Base-by-base conservation (phyloP, 257 asterid genomes). In the Petunia axillaris region DNA sequence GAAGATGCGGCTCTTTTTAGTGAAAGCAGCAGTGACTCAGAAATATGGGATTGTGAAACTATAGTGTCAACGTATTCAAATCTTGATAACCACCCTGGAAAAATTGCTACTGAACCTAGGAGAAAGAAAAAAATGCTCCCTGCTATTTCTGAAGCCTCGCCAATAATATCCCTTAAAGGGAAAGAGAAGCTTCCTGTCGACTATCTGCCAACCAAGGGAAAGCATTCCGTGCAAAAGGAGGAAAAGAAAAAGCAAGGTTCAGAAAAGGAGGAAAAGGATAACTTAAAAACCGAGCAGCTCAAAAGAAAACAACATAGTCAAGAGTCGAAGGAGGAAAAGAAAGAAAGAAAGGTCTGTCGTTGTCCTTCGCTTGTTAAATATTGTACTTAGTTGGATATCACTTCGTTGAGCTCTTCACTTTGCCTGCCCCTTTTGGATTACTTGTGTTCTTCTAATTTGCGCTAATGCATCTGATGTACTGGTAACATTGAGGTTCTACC, bases 311-410 rank as follows among this genome's bases (percentile, higher is more conserved):
- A 85, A 53, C 93, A 88, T 8, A 83, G 89, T 66, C 89, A 85
- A 83, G 99, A 96, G 89, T 64, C 98, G 1, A 96, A 91, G 90
- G 99, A 96, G 87, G 99, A 96, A 84, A 96, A 93, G 96, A 96
- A 92, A 84, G 96, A 91, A 85, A 85, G 97, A 76, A 96, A 93
- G 99, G 99, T 94, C 13, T 75, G 55, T 78, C 10, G 14, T 37
- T 81, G 44, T 75, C 1, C 16, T 10, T 73, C 50, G 44, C 78
- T 73, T 6, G 43, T 48, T 50, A 50, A 25, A 39, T 35, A 59
- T 59, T 59, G 38, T 38, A 59, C 64, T 6, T 5, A 59, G 38
- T 7, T 25, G 64, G 64, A 16, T 59, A 9, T 63, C 36, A 13
- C 59, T 48, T 4, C 50, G 11, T 6, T 50, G 78, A 73, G 62